phyloP scores from a whole-genome alignment of 305 asterid genomes.

The Withania somnifera region DNA sequence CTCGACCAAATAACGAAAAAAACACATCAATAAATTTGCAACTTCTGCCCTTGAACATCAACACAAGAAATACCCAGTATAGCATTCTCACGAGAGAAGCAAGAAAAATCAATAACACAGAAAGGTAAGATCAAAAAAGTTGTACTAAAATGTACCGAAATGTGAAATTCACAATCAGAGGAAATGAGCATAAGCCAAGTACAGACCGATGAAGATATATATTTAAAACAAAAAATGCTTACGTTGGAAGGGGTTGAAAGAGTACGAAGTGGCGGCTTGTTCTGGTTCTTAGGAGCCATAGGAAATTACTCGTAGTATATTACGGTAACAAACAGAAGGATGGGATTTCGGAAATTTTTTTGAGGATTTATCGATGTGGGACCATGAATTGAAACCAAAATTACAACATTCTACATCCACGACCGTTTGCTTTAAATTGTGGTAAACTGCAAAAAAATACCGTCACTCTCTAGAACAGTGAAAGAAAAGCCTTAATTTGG shows the following conservation, averaged over 20 bases:
- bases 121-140: neutral
- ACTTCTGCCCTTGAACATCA: neutral
- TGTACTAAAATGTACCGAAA: neutral
- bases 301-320: neutral
- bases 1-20: neutral
- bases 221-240: too few relatives aligned
- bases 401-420: neutral
- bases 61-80: too few relatives aligned
- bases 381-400: conserved; percentile 25
- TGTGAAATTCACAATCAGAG: neutral
- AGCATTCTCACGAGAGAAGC: too few relatives aligned
- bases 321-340: neutral
- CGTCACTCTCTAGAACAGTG: neutral
- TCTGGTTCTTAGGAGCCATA: conserved; percentile 40
- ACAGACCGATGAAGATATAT: neutral
- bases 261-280: conserved; percentile 17
- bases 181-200: neutral
- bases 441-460: conserved; percentile 6
- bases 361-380: too few relatives aligned
- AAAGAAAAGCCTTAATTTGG: neutral
- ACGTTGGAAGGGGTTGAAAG: conserved; percentile 29
- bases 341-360: neutral
- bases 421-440: neutral
- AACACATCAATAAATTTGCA: neutral
- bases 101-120: neutral